Evolutionary conservation across 345 rosid genomes (phyloP).

Genomic region (Clausena lansium): DNA sequence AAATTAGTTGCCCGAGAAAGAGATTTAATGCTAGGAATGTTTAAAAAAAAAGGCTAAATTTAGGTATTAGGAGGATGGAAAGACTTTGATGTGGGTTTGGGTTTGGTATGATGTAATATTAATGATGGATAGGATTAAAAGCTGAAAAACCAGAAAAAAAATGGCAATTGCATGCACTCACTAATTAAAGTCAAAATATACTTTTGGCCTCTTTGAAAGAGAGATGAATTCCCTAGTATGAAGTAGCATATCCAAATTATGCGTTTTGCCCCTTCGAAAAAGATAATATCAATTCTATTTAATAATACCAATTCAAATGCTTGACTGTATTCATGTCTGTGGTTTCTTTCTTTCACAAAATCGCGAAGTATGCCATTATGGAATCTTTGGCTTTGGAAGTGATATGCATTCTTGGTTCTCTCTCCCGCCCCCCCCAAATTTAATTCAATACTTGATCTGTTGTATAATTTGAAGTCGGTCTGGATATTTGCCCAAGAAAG

Average conservation of each 20-base stretch:
- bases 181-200: too few relatives aligned
- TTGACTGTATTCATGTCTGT: conserved; percentile 1
- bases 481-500: background rate
- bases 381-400: background rate
- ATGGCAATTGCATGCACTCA: background rate
- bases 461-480: background rate
- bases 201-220: background rate
- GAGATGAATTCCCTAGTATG: background rate
- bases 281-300: background rate
- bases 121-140: background rate
- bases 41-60: background rate
- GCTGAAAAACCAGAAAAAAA: background rate
- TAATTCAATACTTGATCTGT: background rate
- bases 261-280: background rate
- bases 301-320: background rate
- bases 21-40: background rate
- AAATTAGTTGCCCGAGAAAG: background rate
- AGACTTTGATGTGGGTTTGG: background rate
- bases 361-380: background rate
- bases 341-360: background rate
- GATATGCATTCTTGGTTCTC: background rate
- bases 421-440: background rate
- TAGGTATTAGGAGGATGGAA: background rate
- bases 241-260: background rate
- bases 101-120: background rate